These are phyloP conservation scores for Paramecium biaurelia DNA, from an alignment of 73 alveolate species.

Conservation along the genomic window DNA sequence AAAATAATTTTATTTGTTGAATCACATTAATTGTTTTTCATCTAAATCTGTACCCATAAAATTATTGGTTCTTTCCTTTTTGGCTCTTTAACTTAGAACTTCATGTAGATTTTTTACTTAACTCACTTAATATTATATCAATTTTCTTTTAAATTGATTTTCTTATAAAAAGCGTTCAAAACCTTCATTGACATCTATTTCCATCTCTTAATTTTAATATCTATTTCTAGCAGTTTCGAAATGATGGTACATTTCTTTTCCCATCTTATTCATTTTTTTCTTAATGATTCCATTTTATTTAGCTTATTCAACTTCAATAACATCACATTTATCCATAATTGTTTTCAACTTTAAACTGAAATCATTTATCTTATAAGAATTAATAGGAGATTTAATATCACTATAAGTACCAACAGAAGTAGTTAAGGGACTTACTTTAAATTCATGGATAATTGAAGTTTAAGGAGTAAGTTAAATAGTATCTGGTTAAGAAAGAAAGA, in stretches of 20 bases:
- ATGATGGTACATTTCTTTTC: not conserved
- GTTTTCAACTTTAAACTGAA: not conserved
- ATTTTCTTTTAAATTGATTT: not conserved
- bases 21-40: not conserved
- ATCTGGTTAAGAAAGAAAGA: conserved; percentile 24
- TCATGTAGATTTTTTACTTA: not conserved
- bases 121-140: not conserved
- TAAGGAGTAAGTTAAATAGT: not conserved
- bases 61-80: not conserved
- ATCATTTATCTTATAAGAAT: not conserved
- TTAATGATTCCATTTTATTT: not conserved
- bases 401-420: not conserved
- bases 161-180: not conserved
- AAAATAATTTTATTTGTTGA: not conserved
- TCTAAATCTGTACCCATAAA: not conserved
- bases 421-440: not conserved
- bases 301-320: not conserved
- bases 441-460: not conserved
- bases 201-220: not conserved
- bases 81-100: not conserved
- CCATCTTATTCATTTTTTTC: not conserved
- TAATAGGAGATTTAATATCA: not conserved
- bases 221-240: not conserved
- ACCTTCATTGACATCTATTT: not conserved
- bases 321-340: not conserved